phyloP scores from a whole-genome alignment of 1,284 basidiomycete species.

The Ustilago loliicola region DNA sequence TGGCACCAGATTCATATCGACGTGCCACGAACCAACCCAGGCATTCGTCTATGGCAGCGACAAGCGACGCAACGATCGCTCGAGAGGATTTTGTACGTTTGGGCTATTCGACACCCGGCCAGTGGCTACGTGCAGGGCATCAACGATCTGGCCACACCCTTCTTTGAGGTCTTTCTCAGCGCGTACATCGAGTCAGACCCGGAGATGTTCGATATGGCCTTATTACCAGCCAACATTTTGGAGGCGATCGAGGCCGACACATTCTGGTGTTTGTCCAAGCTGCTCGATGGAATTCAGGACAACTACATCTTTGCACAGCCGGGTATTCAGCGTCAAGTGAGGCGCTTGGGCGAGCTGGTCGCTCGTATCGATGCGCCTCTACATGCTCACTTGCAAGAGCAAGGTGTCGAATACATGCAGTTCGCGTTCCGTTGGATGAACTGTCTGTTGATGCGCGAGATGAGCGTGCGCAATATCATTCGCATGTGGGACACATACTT shows the following conservation, averaged over 20 bases:
- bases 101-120: constrained; percentile 69
- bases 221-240: constrained; percentile 59
- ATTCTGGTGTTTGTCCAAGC: constrained; percentile 69
- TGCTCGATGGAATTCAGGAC: constrained; percentile 69
- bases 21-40: constrained; percentile 69
- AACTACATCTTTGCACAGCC: constrained; percentile 70
- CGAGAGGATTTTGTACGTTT: constrained; percentile 69
- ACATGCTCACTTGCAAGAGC: constrained; percentile 64
- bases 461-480: constrained; percentile 69
- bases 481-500: constrained; percentile 70
- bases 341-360: constrained; percentile 63
- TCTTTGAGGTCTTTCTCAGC: constrained; percentile 68
- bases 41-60: constrained; percentile 68
- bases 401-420: constrained; percentile 70
- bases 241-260: constrained; percentile 69
- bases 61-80: constrained; percentile 66
- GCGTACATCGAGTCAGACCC: constrained; percentile 66
- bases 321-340: constrained; percentile 67
- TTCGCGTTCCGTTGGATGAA: constrained; percentile 71
- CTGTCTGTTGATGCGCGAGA: constrained; percentile 70
- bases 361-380: constrained; percentile 67
- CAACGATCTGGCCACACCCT: constrained; percentile 70
- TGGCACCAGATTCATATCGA: constrained; percentile 70
- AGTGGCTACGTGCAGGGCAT: constrained; percentile 70
- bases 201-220: constrained; percentile 63